Percentiles rank a stretch among this genome's conserved stretches.
Evolutionary conservation across 2,329 filamentous ascomycete species (phyloP).

Genomic region (Stemphylium vesicarium): DNA sequence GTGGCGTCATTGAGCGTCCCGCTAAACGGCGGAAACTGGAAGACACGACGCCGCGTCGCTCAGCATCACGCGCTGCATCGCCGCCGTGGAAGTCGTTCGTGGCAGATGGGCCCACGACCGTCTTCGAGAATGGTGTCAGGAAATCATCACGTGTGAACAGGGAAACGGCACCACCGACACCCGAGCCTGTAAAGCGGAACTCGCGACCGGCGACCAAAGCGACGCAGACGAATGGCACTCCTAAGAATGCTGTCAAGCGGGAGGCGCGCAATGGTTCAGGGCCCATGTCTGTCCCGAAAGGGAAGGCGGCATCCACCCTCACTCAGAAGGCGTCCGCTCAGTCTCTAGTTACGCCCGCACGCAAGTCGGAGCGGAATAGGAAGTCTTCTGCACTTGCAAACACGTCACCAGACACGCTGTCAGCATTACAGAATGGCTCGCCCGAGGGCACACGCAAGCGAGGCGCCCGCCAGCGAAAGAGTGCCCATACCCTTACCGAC

Average conservation of each 20-base stretch:
- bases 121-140: constrained; percentile 69
- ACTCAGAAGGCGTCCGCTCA: constrained; percentile 33
- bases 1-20: constrained; percentile 38
- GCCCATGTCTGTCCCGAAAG: constrained; percentile 20
- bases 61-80: constrained; percentile 63
- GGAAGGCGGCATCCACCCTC: constrained; percentile 22
- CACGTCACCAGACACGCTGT: constrained; percentile 26
- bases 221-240: constrained; percentile 37
- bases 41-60: constrained; percentile 43
- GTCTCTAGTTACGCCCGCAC: constrained; percentile 30
- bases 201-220: constrained; percentile 34
- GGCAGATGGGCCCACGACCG: constrained; percentile 86
- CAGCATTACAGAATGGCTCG: constrained; percentile 21
- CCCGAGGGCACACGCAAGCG: constrained; percentile 30
- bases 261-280: constrained; percentile 31
- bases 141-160: constrained; percentile 66
- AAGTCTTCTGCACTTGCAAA: constrained; percentile 27
- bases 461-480: constrained; percentile 30
- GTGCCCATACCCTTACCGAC: constrained; percentile 25
- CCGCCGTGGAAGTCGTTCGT: constrained; percentile 92
- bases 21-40: constrained; percentile 69
- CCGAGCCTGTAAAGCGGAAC: constrained; percentile 51
- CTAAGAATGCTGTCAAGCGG: constrained; percentile 28
- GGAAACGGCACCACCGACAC: constrained; percentile 53
- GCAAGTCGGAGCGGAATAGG: constrained; percentile 45